Base-by-base conservation (phyloP, 2,329 filamentous ascomycete species). In the Ophiocordyceps camponoti-floridani region DNA sequence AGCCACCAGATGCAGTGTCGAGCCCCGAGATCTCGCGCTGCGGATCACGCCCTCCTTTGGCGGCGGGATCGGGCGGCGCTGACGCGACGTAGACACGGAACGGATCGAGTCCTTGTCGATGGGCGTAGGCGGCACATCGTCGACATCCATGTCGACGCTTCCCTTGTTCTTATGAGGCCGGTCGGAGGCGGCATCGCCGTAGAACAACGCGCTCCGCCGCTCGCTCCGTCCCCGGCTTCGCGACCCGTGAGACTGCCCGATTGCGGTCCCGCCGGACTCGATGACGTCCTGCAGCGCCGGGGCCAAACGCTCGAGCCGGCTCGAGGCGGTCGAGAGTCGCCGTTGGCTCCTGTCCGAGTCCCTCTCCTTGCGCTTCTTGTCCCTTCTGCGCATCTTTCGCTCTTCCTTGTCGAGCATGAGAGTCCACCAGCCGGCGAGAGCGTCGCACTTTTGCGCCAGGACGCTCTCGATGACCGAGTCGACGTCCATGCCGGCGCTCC, bases 391-490 rank as follows among this genome's bases (percentile, higher is more conserved):
- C 50, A 88, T 80, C 61, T 98, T 98, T 9, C 87, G 77, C 58
- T 87, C 77, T 57, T 98, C 91, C 59, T 96, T 98, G 56, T 96
- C 91, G 10, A 96, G 77, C 37, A 98, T 65, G 27, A 98, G 63
- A 3, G 85, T 84, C 91, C 91, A 98, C 91, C 91, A 98, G 6
- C 91, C 91, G 43, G 87, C 85, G 43, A 98, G 66, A 6, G 82
- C 75, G 62, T 98, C 89, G 56, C 91, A 96, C 51, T 85, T 75
- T 58, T 94, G 86, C 4, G 87, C 77, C 33, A 94, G 63, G 3
- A 98, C 91, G 54, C 91, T 93, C 58, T 96, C 89, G 50, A 96
- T 89, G 8, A 98, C 85, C 48, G 82, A 75, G 57, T 98, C 91
- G 47, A 94, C 91, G 55, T 96, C 84, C 23, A 96, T 87, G 0